These are phyloP conservation scores for Jacaranda copaia DNA, from an alignment of 257 asterid species.

Conservation along the genomic window DNA sequence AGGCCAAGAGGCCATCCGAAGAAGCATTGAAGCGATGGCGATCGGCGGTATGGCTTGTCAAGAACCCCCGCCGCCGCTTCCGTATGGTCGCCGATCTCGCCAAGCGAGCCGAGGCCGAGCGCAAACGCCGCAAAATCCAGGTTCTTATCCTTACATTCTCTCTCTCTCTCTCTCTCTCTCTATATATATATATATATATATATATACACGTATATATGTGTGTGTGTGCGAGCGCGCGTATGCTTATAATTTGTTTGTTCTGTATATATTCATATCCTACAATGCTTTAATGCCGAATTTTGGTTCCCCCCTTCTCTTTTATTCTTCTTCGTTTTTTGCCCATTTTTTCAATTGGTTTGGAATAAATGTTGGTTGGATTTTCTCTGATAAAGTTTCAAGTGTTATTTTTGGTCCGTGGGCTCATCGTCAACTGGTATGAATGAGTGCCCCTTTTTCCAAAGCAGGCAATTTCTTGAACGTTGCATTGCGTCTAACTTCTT, in stretches of 20 bases:
- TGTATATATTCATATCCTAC: not conserved
- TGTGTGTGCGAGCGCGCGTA: too few relatives aligned
- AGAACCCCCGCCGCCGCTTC: constrained; percentile 82
- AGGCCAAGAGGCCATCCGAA: constrained; percentile 74
- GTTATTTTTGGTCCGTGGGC: constrained; percentile 2
- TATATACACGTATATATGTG: not conserved
- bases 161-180: not conserved
- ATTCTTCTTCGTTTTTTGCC: too few relatives aligned
- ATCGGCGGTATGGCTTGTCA: constrained; percentile 84
- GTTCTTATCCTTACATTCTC: constrained; percentile 30
- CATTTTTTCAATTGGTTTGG: not conserved
- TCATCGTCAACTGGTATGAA: not conserved
- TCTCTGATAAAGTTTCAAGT: not conserved
- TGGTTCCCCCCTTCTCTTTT: too few relatives aligned
- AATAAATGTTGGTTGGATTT: not conserved
- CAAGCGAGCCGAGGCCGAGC: constrained; percentile 74
- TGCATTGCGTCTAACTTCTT: constrained; percentile 19
- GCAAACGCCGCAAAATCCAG: constrained; percentile 64
- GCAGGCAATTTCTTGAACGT: constrained; percentile 31
- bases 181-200: too few relatives aligned
- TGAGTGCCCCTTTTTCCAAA: not conserved
- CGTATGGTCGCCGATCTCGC: constrained; percentile 94
- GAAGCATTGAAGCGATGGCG: constrained; percentile 76
- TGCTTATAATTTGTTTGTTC: not conserved
- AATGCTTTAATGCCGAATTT: not conserved